Percentiles rank a stretch among this genome's conserved stretches.
phyloP scores from a whole-genome alignment of 140 eudicot genomes.

The Bidens hawaiensis region DNA sequence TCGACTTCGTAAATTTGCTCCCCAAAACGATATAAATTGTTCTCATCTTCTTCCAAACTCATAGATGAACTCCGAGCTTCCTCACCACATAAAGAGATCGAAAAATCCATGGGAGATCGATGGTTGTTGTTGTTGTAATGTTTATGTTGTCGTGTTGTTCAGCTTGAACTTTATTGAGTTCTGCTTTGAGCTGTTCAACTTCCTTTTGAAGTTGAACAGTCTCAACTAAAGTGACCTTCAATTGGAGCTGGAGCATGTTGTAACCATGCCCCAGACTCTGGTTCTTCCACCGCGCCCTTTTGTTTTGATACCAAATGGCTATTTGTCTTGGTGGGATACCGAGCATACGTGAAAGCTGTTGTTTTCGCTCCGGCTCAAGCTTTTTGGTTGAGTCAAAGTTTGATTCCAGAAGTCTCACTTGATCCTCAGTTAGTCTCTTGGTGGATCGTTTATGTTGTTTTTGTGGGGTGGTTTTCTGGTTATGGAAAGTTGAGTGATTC shows the following conservation, averaged over 20 bases:
- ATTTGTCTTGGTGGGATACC: conserved; percentile 69
- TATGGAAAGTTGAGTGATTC: conserved; percentile 21
- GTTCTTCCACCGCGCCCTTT: conserved; percentile 79
- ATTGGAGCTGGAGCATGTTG: conserved; percentile 42
- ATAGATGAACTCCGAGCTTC: conserved; percentile 47
- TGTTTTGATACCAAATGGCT: conserved; percentile 89
- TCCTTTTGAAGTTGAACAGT: conserved; percentile 56
- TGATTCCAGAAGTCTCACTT: conserved; percentile 59
- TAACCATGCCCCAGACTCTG: conserved; percentile 69
- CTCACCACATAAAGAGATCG: conserved; percentile 39
- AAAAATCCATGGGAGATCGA: conserved; percentile 20
- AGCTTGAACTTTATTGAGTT: conserved; percentile 31
- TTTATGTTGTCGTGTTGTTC: conserved; percentile 22
- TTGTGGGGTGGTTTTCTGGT: conserved; percentile 11
- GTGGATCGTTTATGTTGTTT: conserved; percentile 24
- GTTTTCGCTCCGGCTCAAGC: conserved; percentile 68
- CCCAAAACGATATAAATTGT: conserved; percentile 29
- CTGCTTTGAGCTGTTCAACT: conserved; percentile 40
- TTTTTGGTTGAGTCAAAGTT: conserved; percentile 46
- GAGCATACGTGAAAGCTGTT: conserved; percentile 53
- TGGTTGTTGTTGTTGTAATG: conserved; percentile 1
- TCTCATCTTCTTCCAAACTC: conserved; percentile 36
- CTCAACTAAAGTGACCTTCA: conserved; percentile 42
- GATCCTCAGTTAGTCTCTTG: conserved; percentile 64
- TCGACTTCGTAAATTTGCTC: conserved; percentile 32